Conservation (phyloP, 139 green algal species). For the Ettlia oleoabundans region DNA sequence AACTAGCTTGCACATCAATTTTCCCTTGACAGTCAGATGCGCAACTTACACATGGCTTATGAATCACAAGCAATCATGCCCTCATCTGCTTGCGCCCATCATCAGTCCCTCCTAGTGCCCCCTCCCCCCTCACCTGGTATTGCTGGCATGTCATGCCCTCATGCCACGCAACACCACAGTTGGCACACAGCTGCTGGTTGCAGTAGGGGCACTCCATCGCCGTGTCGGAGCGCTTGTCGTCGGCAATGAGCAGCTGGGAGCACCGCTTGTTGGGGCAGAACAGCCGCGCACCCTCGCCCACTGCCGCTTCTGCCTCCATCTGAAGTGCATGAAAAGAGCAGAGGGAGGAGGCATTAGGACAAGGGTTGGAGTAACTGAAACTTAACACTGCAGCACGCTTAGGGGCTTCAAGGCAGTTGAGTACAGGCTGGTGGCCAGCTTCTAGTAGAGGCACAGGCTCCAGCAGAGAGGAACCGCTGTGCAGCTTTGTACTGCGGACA, state of each 20-base stretch:
- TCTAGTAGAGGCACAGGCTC: no score
- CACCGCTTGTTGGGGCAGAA: conserved; percentile 56
- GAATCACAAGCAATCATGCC: no score
- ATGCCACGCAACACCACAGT: conserved; percentile 34
- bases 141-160: conserved; percentile 53
- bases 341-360: neutral
- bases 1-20: no score
- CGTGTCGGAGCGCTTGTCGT: conserved; percentile 3
- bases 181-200: conserved; percentile 19
- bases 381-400: no score
- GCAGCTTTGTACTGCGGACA: neutral
- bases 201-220: conserved; percentile 27
- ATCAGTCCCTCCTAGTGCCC: neutral
- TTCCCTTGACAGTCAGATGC: no score
- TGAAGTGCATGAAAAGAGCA: no score
- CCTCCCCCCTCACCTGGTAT: conserved; percentile 44
- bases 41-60: no score
- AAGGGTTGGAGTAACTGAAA: neutral
- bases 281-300: conserved; percentile 24
- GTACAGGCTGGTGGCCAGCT: no score
- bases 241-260: conserved; percentile 29
- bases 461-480: no score
- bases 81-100: no score
- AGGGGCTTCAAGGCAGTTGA: no score
- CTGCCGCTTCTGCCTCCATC: conserved; percentile 47